Percentiles rank a stretch among this genome's conserved stretches.
Conservation (phyloP, 768 basidiomycete species). For the Trametes meyenii region DNA sequence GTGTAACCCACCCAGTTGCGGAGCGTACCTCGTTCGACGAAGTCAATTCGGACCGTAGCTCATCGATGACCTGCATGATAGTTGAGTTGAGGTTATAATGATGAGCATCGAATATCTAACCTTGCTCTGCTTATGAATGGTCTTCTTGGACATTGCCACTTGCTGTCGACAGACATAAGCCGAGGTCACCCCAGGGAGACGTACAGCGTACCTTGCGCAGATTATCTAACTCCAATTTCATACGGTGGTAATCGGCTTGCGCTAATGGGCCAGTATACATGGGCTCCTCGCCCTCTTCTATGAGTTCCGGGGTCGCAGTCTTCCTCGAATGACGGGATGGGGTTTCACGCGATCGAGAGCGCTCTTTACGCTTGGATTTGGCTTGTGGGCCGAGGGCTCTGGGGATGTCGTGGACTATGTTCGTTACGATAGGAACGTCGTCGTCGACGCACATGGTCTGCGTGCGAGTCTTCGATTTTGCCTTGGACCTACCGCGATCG, state of each 20-base stretch:
- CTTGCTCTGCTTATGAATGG: slow-evolving; percentile 31
- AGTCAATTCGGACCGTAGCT: slow-evolving; percentile 28
- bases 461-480: slow-evolving; percentile 18
- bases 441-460: slow-evolving; percentile 14
- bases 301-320: slow-evolving; percentile 32
- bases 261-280: slow-evolving; percentile 15
- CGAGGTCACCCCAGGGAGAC: too few species aligned
- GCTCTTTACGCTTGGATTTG: slow-evolving; percentile 34
- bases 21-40: slow-evolving; percentile 25
- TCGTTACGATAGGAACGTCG: slow-evolving; percentile 12
- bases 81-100: too few species aligned
- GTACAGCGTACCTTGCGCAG: slow-evolving; percentile 27
- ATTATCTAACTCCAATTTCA: slow-evolving; percentile 32
- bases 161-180: slow-evolving; percentile 17
- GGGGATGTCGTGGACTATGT: slow-evolving; percentile 28
- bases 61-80: slow-evolving; percentile 29
- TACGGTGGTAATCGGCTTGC: slow-evolving; percentile 24
- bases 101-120: slow-evolving; percentile 8
- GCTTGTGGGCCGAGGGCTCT: background rate
- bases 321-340: slow-evolving; percentile 27
- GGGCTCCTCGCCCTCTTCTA: slow-evolving; percentile 32
- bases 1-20: background rate
- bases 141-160: slow-evolving; percentile 29
- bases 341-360: slow-evolving; percentile 42
- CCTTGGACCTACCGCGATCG: slow-evolving; percentile 21